Base-by-base conservation (phyloP, 345 rosid genomes). In the Mercurialis annua region DNA sequence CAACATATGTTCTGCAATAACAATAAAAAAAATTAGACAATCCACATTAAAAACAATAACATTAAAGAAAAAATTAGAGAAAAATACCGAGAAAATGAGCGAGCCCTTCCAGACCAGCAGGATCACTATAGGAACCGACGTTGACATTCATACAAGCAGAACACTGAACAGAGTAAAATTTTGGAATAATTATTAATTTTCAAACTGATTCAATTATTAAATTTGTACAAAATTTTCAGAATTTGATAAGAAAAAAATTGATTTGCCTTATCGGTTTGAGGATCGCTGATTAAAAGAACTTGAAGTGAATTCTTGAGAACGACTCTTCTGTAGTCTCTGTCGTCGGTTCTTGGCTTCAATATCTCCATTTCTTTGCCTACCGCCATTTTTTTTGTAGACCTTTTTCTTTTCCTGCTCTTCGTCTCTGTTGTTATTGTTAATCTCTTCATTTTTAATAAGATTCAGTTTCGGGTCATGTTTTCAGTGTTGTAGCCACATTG, bases 111-210 rank as follows among this genome's bases (percentile, higher is more conserved):
- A 93, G 84, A 54, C 96, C 97, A 55, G 42, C 82, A 3, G 98
- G 96, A 78, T 93, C 92, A 58, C 85, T 76, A 79, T 86, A 90
- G 49, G 85, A 74, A 66, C 98, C 98, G 36, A 93, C 87, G 59
- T 84, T 67, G 59, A 93, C 98, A 68, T 81, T 61, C 98, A 93
- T 93, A 34, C 90, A 86, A 72, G 98, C 97, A 71, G 97, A 94
- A 73, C 97, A 90, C 98, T 93, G 78, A 57, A 38, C n/a, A n/a
- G n/a, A 27, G 0, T 1, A 36, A 12, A n/a, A 48, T 24, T 8
- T 15, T 0, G 10, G 11, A 9, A 18, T 10, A 44, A 66, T 30
- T 46, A 40, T 3, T 8, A 40, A 40, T 40, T 40, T 34, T 34
- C 40, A 34, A 34, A 34, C 4, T 34, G 4, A 34, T 34, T 34